These are phyloP conservation scores for Echium plantagineum DNA, from an alignment of 257 asterid species.

Conservation along the genomic window DNA sequence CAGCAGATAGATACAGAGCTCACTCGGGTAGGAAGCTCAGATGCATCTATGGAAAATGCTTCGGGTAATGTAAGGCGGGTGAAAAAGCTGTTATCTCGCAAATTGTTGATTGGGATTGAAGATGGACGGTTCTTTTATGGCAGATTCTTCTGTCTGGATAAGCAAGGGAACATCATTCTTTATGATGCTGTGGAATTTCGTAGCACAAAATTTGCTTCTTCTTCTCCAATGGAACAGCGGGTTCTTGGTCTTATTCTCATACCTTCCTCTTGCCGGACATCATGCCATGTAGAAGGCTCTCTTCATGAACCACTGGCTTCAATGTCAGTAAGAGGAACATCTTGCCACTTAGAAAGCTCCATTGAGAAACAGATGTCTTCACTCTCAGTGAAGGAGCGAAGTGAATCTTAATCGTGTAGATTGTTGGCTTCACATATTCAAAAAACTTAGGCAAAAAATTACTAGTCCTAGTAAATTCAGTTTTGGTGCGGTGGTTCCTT, in stretches of 20 bases:
- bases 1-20: slow-evolving; percentile 3
- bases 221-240: slow-evolving; percentile 81
- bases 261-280: slow-evolving; percentile 62
- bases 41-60: slow-evolving; percentile 20
- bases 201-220: slow-evolving; percentile 56
- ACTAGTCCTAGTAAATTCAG: background rate
- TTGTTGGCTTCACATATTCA: background rate
- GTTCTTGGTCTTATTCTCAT: slow-evolving; percentile 80
- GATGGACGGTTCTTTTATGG: slow-evolving; percentile 83
- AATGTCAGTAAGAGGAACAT: slow-evolving; percentile 33
- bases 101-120: slow-evolving; percentile 64
- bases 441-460: background rate
- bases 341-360: slow-evolving; percentile 67
- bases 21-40: slow-evolving; percentile 16
- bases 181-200: slow-evolving; percentile 93
- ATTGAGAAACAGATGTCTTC: slow-evolving; percentile 56
- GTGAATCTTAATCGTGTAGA: background rate
- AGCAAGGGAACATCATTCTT: slow-evolving; percentile 87
- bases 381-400: background rate
- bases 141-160: slow-evolving; percentile 70
- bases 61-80: slow-evolving; percentile 33
- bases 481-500: background rate
- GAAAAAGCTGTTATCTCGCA: slow-evolving; percentile 48
- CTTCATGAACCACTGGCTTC: slow-evolving; percentile 58
- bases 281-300: slow-evolving; percentile 68